phyloP scores from a whole-genome alignment of 2,329 filamentous ascomycete species.

The Phaeophleospora eucalypticola region DNA sequence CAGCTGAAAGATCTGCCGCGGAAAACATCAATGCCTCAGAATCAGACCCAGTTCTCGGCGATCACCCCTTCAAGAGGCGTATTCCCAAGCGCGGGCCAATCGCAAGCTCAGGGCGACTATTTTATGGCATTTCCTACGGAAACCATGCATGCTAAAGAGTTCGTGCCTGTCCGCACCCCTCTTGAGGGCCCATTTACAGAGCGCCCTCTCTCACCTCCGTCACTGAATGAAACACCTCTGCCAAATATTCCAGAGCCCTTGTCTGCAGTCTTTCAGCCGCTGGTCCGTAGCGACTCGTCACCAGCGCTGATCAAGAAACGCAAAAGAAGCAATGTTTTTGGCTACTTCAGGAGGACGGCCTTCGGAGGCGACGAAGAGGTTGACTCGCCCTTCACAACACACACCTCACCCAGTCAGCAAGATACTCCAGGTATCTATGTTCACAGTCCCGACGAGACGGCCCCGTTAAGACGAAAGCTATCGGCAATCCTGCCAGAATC shows the following conservation, averaged over 20 bases:
- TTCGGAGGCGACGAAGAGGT: conserved; percentile 9
- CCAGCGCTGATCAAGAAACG: conserved; percentile 5
- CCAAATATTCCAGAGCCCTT: background rate
- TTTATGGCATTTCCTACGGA: conserved; percentile 25
- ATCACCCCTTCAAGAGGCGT: conserved; percentile 24
- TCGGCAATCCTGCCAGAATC: conserved; percentile 15
- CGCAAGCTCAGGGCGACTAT: background rate
- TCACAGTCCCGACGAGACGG: conserved; percentile 9
- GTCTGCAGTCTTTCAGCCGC: background rate
- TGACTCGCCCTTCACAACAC: background rate
- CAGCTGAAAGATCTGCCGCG: background rate
- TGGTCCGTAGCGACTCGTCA: conserved; percentile 1
- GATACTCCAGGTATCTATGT: conserved; percentile 16
- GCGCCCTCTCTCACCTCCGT: background rate
- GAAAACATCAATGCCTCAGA: background rate
- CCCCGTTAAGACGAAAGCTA: background rate
- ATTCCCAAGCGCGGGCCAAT: conserved; percentile 3
- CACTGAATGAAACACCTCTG: background rate
- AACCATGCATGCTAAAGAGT: conserved; percentile 18
- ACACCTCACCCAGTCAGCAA: background rate
- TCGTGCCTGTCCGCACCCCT: conserved; percentile 10
- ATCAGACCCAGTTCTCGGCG: conserved; percentile 9
- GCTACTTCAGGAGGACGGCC: conserved; percentile 15
- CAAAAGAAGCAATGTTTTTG: conserved; percentile 19
- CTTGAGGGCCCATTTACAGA: too few species aligned